Conservation (phyloP, 352 stramenopile species). For the Globisporangium nagaii region DNA sequence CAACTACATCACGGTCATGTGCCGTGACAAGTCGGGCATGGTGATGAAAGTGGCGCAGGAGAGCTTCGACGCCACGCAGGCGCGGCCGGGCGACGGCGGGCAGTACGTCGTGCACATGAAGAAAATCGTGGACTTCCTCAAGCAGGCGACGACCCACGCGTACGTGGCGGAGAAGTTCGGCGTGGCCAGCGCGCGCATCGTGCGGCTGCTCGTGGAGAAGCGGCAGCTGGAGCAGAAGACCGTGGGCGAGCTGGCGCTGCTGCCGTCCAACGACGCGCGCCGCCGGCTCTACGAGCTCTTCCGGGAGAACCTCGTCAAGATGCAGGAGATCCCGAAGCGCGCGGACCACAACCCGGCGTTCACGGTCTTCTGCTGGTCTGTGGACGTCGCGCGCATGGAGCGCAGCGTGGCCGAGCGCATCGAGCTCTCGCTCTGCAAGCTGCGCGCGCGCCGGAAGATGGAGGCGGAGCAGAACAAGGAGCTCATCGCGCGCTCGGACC, state of each 20-base stretch:
- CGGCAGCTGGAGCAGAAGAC: constrained; percentile 84
- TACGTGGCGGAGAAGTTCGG: constrained; percentile 83
- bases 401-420: constrained; percentile 53
- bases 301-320: constrained; percentile 62
- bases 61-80: constrained; percentile 53
- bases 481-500: constrained; percentile 81
- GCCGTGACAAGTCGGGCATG: constrained; percentile 86
- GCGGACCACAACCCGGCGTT: constrained; percentile 87
- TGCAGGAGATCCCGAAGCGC: constrained; percentile 86
- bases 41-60: constrained; percentile 77
- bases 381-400: constrained; percentile 69
- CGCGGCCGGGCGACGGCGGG: constrained; percentile 65
- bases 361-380: constrained; percentile 84
- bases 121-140: constrained; percentile 80
- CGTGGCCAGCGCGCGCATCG: constrained; percentile 76
- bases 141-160: constrained; percentile 71
- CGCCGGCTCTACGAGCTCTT: constrained; percentile 82
- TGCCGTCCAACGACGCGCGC: constrained; percentile 77
- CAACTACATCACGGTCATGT: constrained; percentile 89
- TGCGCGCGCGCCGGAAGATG: constrained; percentile 61
- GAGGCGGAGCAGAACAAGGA: constrained; percentile 87
- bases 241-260: constrained; percentile 73
- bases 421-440: constrained; percentile 62
- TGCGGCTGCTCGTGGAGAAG: constrained; percentile 81
- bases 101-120: constrained; percentile 88